Conservation (phyloP, 1,139 yeast species). For the Scheffersomyces insectosa region DNA sequence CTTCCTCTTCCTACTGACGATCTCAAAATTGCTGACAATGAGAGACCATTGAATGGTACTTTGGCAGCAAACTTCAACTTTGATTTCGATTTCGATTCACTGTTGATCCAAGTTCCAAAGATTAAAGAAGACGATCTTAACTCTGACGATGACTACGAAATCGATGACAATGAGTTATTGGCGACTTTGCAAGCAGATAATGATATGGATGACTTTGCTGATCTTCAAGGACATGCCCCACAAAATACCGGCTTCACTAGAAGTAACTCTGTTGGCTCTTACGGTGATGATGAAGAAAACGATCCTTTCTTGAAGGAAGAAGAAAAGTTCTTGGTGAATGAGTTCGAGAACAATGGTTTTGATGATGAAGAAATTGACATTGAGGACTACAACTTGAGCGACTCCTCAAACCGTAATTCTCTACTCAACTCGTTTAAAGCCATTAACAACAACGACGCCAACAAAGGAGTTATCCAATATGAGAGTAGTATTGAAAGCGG, state of each 20-base stretch:
- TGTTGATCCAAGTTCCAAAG: slow-evolving; percentile 48
- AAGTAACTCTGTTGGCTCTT: slow-evolving; percentile 50
- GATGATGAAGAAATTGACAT: slow-evolving; percentile 33
- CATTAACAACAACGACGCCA: slow-evolving; percentile 19
- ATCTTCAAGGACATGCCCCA: slow-evolving; percentile 12
- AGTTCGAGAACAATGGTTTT: slow-evolving; percentile 49
- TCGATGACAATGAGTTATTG: slow-evolving; percentile 69
- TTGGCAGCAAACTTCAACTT: slow-evolving; percentile 19
- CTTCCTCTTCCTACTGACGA: slow-evolving; percentile 3
- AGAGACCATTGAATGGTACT: slow-evolving; percentile 2
- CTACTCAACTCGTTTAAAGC: slow-evolving; percentile 27
- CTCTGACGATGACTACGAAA: slow-evolving; percentile 70
- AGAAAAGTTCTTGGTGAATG: slow-evolving; percentile 48
- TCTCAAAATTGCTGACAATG: neutral
- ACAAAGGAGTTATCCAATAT: slow-evolving; percentile 29
- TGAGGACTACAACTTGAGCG: slow-evolving; percentile 17
- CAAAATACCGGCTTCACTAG: slow-evolving; percentile 14
- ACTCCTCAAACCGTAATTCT: slow-evolving; percentile 14
- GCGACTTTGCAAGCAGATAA: slow-evolving; percentile 70
- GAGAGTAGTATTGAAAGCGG: slow-evolving; percentile 27
- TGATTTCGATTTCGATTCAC: slow-evolving; percentile 41
- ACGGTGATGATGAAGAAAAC: slow-evolving; percentile 51
- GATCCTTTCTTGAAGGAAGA: slow-evolving; percentile 48
- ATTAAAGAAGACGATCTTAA: slow-evolving; percentile 53
- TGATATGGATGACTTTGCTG: slow-evolving; percentile 46